phyloP scores from a whole-genome alignment of 2,329 filamentous ascomycete genomes.

The Aspergillus caelatus region DNA sequence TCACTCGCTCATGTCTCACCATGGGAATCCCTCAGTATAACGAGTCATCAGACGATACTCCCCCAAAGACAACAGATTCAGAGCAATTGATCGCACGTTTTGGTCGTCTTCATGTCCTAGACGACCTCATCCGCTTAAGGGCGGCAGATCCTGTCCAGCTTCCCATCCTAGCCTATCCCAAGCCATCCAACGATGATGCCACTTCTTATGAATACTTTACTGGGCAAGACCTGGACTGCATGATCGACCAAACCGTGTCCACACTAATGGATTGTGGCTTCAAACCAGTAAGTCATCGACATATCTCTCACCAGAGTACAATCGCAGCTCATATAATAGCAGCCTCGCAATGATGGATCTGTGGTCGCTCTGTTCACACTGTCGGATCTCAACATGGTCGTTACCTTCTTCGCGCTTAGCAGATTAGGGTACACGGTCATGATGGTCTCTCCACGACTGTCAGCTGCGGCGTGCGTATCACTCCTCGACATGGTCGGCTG shows the following conservation, averaged over 20 bases:
- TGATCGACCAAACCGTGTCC: constrained; percentile 43
- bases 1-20: constrained; percentile 2
- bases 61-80: neutral
- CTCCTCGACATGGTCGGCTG: constrained; percentile 41
- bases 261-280: constrained; percentile 30
- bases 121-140: constrained; percentile 46
- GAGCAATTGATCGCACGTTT: constrained; percentile 32
- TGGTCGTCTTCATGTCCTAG: constrained; percentile 45
- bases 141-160: constrained; percentile 42
- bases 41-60: constrained; percentile 1
- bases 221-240: constrained; percentile 43
- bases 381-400: constrained; percentile 47
- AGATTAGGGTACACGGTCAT: constrained; percentile 49
- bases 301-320: neutral
- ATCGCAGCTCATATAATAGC: neutral
- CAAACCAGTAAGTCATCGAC: constrained; percentile 14
- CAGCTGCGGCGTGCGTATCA: constrained; percentile 43
- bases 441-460: constrained; percentile 48
- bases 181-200: constrained; percentile 29
- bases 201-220: constrained; percentile 47
- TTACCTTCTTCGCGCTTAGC: constrained; percentile 49
- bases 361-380: constrained; percentile 44
- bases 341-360: constrained; percentile 22
- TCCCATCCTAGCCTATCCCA: constrained; percentile 48
- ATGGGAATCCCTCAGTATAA: constrained; percentile 24